Evolutionary conservation across 1,284 basidiomycete genomes (phyloP), one percentile per base, ranked within the genome.

Genomic region (Phaffia rhodozyma): DNA sequence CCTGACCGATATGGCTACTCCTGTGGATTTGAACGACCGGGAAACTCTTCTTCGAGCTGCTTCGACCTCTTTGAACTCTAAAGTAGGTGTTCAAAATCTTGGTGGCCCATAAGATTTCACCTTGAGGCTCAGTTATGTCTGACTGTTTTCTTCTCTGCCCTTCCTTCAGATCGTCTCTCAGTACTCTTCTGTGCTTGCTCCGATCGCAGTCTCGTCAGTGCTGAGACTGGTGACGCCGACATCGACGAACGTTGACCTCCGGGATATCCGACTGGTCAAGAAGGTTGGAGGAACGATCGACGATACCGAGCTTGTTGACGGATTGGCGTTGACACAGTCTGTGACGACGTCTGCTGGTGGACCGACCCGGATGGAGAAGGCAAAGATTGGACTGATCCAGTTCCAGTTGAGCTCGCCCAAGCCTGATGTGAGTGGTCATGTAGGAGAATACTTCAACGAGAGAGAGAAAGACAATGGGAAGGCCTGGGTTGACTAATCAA

Each of bases 271-370:
- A 58, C 82, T 98, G 68, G 92, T 98, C 63, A 98, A 97, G 79
- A 98, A 97, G 77, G 91, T 98, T 60, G 96, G 96, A 50, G 96
- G 96, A 55, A 98, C 96, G 2, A 98, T 99, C 68, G 96, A 99
- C 75, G 96, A 99, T 76, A 98, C 96, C 0, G 91, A 97, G 73
- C 83, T 99, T 32, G 84, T 98, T 56, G 92, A 97, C 68, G 96
- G 96, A 66, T 86, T 98, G 60, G 92, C 97, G 7, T 80, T 99
- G 67, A 92, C 96, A 75, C 96, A 99, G 79, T 92, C 89, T 70
- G 93, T 94, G 56, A 84, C 97, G 66, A 82, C 84, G 16, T 83
- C 87, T 58, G 91, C 89, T 61, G 93, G 93, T 66, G 96, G 96
- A 51, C 94, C 92, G 7, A 90, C 89, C 9, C 83, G 96, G 63